These are phyloP conservation scores for Mycena venus DNA, from an alignment of 768 basidiomycete genomes.

Conservation along the genomic window DNA sequence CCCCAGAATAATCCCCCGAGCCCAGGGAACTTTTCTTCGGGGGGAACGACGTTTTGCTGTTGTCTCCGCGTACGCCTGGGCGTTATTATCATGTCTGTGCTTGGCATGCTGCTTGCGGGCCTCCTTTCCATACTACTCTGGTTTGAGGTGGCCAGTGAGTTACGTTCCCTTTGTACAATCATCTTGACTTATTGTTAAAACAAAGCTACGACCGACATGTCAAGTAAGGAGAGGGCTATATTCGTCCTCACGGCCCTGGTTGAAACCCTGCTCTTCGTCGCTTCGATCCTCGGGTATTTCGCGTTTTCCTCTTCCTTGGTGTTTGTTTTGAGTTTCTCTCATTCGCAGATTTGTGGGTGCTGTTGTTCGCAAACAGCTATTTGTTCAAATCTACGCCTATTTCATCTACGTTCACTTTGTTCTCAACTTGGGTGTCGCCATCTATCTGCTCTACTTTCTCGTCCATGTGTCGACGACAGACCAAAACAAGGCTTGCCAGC, in stretches of 20 bases:
- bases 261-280: slow-evolving; percentile 65
- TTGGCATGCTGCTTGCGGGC: slow-evolving; percentile 69
- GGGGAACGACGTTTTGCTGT: slow-evolving; percentile 65
- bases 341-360: slow-evolving; percentile 70
- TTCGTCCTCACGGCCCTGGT: slow-evolving; percentile 67
- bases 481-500: slow-evolving; percentile 59
- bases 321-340: background rate
- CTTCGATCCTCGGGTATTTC: slow-evolving; percentile 69
- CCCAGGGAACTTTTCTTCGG: slow-evolving; percentile 61
- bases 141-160: slow-evolving; percentile 74
- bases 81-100: slow-evolving; percentile 65
- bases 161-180: background rate
- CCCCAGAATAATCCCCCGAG: too few species aligned
- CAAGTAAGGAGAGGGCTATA: slow-evolving; percentile 49
- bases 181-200: background rate
- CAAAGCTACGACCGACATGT: slow-evolving; percentile 52
- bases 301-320: background rate
- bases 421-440: slow-evolving; percentile 65
- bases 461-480: slow-evolving; percentile 59
- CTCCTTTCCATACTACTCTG: slow-evolving; percentile 67
- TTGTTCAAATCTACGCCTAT: slow-evolving; percentile 69
- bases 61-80: slow-evolving; percentile 76
- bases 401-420: slow-evolving; percentile 70
- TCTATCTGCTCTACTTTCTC: slow-evolving; percentile 65
- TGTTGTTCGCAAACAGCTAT: slow-evolving; percentile 71